Percentiles rank a stretch among this genome's conserved stretches.
These are phyloP conservation scores for Puccinia horiana DNA, from an alignment of 1,284 basidiomycete genomes.

Conservation along the genomic window DNA sequence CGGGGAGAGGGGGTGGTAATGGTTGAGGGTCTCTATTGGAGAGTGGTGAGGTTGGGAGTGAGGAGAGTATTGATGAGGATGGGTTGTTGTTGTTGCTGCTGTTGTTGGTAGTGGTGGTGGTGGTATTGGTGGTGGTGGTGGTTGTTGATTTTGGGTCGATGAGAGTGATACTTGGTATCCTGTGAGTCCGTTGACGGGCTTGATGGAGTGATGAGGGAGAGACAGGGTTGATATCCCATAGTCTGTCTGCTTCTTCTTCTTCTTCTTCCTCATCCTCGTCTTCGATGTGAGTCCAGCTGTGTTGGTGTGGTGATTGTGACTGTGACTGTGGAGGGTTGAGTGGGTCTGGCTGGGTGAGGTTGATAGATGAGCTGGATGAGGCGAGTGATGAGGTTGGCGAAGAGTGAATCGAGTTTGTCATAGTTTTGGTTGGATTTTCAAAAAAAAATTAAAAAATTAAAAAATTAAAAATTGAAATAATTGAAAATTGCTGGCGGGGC, in stretches of 20 bases:
- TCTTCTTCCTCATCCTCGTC: constrained; percentile 20
- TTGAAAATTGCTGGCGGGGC: background rate
- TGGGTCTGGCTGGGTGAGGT: background rate
- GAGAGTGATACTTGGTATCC: constrained; percentile 12
- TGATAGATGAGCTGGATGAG: background rate
- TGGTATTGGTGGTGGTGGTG: background rate
- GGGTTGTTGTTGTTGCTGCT: background rate
- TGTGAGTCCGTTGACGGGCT: background rate
- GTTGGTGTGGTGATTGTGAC: background rate
- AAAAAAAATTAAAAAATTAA: background rate
- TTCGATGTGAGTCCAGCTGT: background rate
- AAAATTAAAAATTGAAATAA: background rate
- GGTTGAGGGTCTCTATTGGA: background rate
- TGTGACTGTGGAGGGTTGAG: background rate
- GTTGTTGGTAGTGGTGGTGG: background rate
- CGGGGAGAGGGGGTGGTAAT: background rate
- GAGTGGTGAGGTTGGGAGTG: background rate
- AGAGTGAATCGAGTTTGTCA: background rate
- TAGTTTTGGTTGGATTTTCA: background rate
- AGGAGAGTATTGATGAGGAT: background rate
- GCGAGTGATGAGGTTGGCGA: background rate
- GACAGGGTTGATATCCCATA: constrained; percentile 3
- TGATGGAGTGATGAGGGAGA: background rate
- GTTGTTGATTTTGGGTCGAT: background rate
- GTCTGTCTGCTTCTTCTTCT: background rate